These are phyloP conservation scores for Penicillium carneum DNA, from an alignment of 2,329 filamentous ascomycete species.

Conservation along the genomic window DNA sequence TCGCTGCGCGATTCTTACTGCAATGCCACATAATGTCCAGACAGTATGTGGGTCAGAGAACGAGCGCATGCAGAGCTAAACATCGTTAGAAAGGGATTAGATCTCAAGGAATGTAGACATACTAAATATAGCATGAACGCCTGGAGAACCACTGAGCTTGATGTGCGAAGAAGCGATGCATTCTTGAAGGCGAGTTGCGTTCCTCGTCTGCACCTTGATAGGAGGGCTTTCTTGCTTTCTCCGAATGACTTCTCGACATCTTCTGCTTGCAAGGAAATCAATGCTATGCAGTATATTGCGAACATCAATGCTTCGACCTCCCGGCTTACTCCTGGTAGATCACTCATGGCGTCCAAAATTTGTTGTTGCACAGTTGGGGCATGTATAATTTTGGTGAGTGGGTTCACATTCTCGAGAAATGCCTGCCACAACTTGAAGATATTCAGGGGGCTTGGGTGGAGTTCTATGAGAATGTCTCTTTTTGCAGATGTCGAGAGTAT, in stretches of 20 bases:
- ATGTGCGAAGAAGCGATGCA: constrained; percentile 51
- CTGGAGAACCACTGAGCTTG: constrained; percentile 56
- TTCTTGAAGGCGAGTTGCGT: constrained; percentile 32
- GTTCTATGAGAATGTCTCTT: constrained; percentile 7
- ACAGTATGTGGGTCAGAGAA: constrained; percentile 58
- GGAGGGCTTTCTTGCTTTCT: constrained; percentile 30
- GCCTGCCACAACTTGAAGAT: constrained; percentile 41
- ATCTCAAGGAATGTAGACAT: constrained; percentile 6
- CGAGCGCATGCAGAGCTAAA: constrained; percentile 43
- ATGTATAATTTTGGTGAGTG: constrained; percentile 76
- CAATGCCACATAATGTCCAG: constrained; percentile 60
- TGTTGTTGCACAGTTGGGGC: constrained; percentile 62
- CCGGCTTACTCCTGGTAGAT: constrained; percentile 25
- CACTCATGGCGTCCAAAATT: constrained; percentile 36
- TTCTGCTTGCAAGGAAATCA: constrained; percentile 44
- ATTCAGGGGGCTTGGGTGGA: constrained; percentile 32
- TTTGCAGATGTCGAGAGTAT: constrained; percentile 23
- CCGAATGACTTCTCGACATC: constrained; percentile 33
- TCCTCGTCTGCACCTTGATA: constrained; percentile 28
- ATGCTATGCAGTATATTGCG: constrained; percentile 65
- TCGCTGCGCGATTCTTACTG: constrained; percentile 56
- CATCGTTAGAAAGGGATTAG: constrained; percentile 3
- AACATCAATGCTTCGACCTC: constrained; percentile 71
- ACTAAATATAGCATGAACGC: constrained; percentile 57
- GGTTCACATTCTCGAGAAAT: constrained; percentile 54